Conservation (phyloP, 2,329 filamentous ascomycete genomes). For the Colletotrichum sp. region DNA sequence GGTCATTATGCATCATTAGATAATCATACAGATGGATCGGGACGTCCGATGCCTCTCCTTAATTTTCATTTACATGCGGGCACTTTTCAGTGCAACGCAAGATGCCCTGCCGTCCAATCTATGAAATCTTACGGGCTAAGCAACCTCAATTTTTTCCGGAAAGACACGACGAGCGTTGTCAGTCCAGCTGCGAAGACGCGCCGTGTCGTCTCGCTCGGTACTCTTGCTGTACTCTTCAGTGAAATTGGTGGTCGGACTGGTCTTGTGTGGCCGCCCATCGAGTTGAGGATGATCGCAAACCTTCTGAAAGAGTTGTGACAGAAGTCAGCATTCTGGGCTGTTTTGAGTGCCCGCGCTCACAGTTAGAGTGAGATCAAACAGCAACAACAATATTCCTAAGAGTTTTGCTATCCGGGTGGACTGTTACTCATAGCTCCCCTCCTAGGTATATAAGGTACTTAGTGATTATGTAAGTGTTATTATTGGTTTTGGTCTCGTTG, state of each 20-base stretch:
- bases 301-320: neutral
- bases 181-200: neutral
- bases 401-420: too few species aligned
- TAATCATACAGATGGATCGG: neutral
- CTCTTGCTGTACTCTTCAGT: neutral
- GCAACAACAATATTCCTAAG: neutral
- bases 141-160: neutral
- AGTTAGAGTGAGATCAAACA: neutral
- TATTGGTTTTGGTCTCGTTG: too few species aligned
- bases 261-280: neutral
- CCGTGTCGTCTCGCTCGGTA: fast-evolving
- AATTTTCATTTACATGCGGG: neutral
- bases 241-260: neutral
- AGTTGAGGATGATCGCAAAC: neutral
- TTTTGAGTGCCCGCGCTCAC: fast-evolving
- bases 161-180: fast-evolving
- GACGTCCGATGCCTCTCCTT: neutral
- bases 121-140: neutral
- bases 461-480: too few species aligned
- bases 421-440: too few species aligned
- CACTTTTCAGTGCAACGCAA: fast-evolving
- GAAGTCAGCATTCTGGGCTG: neutral
- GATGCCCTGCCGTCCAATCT: neutral
- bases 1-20: neutral
- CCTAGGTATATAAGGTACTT: too few species aligned